Base-by-base conservation (phyloP, 2,329 filamentous ascomycete species). In the Laburnicola sp. region DNA sequence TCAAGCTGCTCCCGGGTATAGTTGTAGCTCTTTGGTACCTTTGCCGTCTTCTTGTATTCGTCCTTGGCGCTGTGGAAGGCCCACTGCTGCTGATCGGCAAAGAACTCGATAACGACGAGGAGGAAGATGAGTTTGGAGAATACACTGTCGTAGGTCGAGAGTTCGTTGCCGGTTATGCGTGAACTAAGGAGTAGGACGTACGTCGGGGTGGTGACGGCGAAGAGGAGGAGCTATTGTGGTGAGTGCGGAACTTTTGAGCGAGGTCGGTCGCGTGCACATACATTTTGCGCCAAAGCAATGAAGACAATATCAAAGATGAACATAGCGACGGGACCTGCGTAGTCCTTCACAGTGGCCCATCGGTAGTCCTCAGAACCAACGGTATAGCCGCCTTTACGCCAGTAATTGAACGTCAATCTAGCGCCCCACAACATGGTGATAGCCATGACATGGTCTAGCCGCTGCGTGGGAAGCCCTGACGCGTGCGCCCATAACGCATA, bases 1-100 rank as follows among this genome's bases (percentile, higher is more conserved):
- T 97, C 91, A 25, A 99, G 82, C 47, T 96, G 90, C 53, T 84
- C 84, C 59, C 86, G 84, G 0, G 79, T 81, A 72, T 81, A 91
- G 26, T 73, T 73, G 71, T 81, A 90, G 22, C 74, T 72, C 4
- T 75, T 72, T 0, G 89, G 84, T 3, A 93, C 80, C 68, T 88
- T 88, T 42, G 85, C 89, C 1, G 86, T 87, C 55, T 84, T 79
- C 55, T 84, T 82, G 73, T 96, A 97, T 37, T 83, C 72, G 39
- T 82, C 76, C 76, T 97, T 97, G 42, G 91, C 92, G 11, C 76
- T 75, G 70, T 99, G 92, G 76, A 86, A 99, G 57, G 84, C 80
- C 92, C 92, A 99, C 74, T 97, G 92, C 70, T 97, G 91, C 57
- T 92, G 86, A 70, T 99, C 94, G 65, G 91, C 89, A 66, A 96